Evolutionary conservation across 2,329 filamentous ascomycete genomes (phyloP).

Genomic region (Phaeosphaeria sp.): DNA sequence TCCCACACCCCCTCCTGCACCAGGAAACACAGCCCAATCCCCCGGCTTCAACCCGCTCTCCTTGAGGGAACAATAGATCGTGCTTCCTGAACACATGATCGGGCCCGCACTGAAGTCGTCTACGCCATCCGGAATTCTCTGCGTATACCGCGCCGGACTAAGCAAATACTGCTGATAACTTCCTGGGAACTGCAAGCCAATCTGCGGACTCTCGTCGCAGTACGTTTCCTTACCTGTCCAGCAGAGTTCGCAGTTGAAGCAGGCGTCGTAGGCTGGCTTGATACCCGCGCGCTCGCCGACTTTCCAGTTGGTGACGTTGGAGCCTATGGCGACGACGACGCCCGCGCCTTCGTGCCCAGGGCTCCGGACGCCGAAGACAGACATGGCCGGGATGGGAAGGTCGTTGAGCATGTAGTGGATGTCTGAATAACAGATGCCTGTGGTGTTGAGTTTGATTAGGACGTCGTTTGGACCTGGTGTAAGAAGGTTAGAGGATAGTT

Average conservation of each 20-base stretch:
- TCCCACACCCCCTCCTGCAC: slow-evolving; percentile 60
- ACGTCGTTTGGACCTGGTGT: slow-evolving; percentile 57
- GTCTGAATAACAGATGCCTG: slow-evolving; percentile 63
- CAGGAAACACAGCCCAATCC: slow-evolving; percentile 60
- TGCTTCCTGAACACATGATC: slow-evolving; percentile 64
- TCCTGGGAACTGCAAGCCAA: slow-evolving; percentile 48
- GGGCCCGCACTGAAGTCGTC: slow-evolving; percentile 60
- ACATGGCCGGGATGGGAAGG: slow-evolving; percentile 47
- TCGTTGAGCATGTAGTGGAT: slow-evolving; percentile 63
- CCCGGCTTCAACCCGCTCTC: slow-evolving; percentile 57
- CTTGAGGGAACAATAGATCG: slow-evolving; percentile 61
- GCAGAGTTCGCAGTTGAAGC: slow-evolving; percentile 58
- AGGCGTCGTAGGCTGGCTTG: slow-evolving; percentile 59
- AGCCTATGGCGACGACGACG: slow-evolving; percentile 60
- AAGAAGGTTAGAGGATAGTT: background rate
- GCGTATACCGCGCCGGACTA: slow-evolving; percentile 59
- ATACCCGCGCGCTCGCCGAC: slow-evolving; percentile 31
- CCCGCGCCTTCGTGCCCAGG: slow-evolving; percentile 63
- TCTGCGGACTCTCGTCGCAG: slow-evolving; percentile 49
- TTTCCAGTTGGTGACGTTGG: slow-evolving; percentile 57
- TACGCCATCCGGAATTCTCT: slow-evolving; percentile 60
- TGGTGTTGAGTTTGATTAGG: slow-evolving; percentile 62
- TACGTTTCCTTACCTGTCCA: slow-evolving; percentile 38
- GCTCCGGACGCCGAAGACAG: slow-evolving; percentile 49
- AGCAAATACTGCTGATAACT: slow-evolving; percentile 57